These are phyloP conservation scores for Sphaerulina vaccinii DNA, from an alignment of 2,329 filamentous ascomycete species.

Conservation along the genomic window DNA sequence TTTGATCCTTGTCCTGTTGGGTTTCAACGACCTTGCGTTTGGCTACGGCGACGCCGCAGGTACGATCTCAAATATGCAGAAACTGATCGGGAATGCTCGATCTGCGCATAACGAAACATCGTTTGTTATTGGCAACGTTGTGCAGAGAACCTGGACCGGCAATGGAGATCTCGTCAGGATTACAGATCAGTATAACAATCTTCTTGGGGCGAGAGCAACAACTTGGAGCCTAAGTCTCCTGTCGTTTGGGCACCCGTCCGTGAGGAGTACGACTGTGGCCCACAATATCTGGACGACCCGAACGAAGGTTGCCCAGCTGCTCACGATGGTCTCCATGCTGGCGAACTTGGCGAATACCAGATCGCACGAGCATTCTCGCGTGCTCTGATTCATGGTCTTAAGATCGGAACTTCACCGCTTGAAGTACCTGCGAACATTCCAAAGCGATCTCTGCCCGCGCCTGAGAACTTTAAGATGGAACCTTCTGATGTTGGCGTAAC, in stretches of 20 bases:
- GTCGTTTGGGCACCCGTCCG: constrained; percentile 33
- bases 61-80: constrained; percentile 27
- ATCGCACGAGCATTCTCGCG: constrained; percentile 43
- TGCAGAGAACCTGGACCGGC: constrained; percentile 19
- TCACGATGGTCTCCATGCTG: constrained; percentile 35
- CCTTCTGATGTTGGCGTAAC: constrained; percentile 10
- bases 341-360: too few species aligned
- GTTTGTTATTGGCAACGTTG: constrained; percentile 27
- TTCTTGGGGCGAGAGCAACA: constrained; percentile 22
- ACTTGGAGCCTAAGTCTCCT: too few species aligned
- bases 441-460: constrained; percentile 4
- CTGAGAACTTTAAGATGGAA: constrained; percentile 1
- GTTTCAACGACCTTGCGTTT: constrained; percentile 31
- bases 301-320: constrained; percentile 9
- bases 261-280: constrained; percentile 21
- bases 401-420: constrained; percentile 9
- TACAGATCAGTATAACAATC: constrained; percentile 23
- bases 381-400: constrained; percentile 29
- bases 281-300: constrained; percentile 12
- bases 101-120: constrained; percentile 26
- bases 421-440: constrained; percentile 11
- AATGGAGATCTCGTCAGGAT: constrained; percentile 9
- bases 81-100: constrained; percentile 36
- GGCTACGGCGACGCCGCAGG: constrained; percentile 20
- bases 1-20: constrained; percentile 25